Evolutionary conservation across 1,284 basidiomycete species (phyloP), one percentile per base, ranked within the genome.

Genomic region (Leccinum fuscescens): DNA sequence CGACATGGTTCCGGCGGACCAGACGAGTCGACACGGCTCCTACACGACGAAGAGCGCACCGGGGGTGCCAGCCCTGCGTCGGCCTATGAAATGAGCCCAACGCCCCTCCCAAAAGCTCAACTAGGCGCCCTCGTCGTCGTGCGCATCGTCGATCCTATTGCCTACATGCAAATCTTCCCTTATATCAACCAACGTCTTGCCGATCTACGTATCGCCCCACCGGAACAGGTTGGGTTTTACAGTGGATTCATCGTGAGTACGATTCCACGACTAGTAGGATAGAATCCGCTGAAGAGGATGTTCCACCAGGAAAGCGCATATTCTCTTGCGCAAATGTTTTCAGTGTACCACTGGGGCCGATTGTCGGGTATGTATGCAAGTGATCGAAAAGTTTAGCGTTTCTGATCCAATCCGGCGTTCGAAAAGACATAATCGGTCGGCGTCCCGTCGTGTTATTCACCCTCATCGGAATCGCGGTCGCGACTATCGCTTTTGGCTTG

Each of bases 181-280:
- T 88, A 86, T 67, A 82, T 89, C 62, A 88, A 89, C 70, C 80
- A 87, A 69, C 83, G 88, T 72, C 80, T 89, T 68, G 76, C 76
- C 20, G 77, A 78, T 58, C 75, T 88, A 11, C 76, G 78, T 57
- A 68, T 89, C 35, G 83, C 84, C 9, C 77, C 83, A 64, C 80
- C 79, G 20, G 82, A 82, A 31, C 78, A 80, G 64, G 82, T 88
- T 50, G 86, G 85, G 2, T 84, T 86, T 65, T 88, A 86, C 68
- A 84, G 82, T 64, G 83, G 83, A 15, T 62, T 86, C 46, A 80
- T 86, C 62, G 83, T 85, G 66, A 68, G 80, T 71, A 49, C 20
- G 1, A 9, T 15, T 37, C 1, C 3, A 24, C 8, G n/a, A n/a
- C 5, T 12, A 31, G 15, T 11, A 31, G 15, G 15, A 6, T 6